Conservation (phyloP, 805 yeast species). For the Candida methanosorbosa region DNA sequence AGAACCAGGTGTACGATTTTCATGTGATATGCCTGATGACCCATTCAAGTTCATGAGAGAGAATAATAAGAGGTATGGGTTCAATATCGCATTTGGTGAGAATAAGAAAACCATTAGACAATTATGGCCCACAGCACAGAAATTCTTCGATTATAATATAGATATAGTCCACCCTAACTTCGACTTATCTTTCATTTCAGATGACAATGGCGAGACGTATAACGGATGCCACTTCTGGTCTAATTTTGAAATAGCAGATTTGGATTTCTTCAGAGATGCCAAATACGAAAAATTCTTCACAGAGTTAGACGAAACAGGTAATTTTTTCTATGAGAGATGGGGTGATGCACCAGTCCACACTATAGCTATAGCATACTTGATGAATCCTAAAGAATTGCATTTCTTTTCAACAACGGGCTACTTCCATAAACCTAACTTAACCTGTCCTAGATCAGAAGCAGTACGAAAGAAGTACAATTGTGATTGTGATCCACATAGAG, state of each 20-base stretch:
- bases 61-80: conserved; percentile 38
- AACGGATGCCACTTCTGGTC: conserved; percentile 57
- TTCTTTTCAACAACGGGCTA: conserved; percentile 54
- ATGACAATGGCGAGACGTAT: conserved; percentile 33
- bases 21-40: conserved; percentile 45
- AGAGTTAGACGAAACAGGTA: conserved; percentile 49
- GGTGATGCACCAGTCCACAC: conserved; percentile 75
- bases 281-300: conserved; percentile 48
- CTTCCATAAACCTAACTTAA: conserved; percentile 48
- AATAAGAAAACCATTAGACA: conserved; percentile 37
- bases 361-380: conserved; percentile 48
- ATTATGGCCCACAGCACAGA: conserved; percentile 37
- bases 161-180: conserved; percentile 29
- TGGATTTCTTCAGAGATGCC: conserved; percentile 49
- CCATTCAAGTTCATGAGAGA: conserved; percentile 40
- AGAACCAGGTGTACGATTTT: conserved; percentile 41
- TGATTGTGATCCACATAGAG: conserved; percentile 37
- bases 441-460: conserved; percentile 52
- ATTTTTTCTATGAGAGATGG: conserved; percentile 72
- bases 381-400: conserved; percentile 43
- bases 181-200: conserved; percentile 35
- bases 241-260: conserved; percentile 57
- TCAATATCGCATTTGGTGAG: conserved; percentile 42
- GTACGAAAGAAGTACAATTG: conserved; percentile 38
- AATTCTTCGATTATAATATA: conserved; percentile 31